A percentile compares a stretch with the other conserved stretches of the same genome.
phyloP scores from a whole-genome alignment of 306 rosid genomes.

The Boehmeria nivea region DNA sequence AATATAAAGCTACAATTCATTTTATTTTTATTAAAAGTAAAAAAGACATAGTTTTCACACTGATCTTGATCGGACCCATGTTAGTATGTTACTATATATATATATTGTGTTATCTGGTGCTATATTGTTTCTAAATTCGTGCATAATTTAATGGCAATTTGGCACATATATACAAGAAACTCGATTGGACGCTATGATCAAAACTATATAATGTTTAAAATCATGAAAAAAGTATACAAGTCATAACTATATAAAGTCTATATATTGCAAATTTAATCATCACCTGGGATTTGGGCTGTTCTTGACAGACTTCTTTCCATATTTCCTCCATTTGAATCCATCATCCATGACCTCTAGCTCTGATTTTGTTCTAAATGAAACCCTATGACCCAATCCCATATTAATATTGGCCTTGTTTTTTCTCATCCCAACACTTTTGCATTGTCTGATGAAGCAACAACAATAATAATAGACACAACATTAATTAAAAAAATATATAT shows the following conservation, averaged over 20 bases:
- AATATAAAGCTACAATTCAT: no score
- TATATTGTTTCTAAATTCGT: no score
- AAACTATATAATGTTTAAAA: neutral
- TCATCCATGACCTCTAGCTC: conserved; percentile 68
- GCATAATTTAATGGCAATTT: no score
- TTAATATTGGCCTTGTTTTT: conserved; percentile 16
- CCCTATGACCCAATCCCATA: conserved; percentile 17
- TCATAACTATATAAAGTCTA: neutral
- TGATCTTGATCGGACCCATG: no score
- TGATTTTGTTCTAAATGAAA: conserved; percentile 61
- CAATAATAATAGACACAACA: neutral
- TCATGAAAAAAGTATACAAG: no score
- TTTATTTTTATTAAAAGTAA: no score
- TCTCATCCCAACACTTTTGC: conserved; percentile 31
- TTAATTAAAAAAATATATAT: neutral
- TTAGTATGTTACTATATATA: no score
- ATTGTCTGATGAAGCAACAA: neutral
- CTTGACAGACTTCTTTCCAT: conserved; percentile 68
- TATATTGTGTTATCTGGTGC: no score
- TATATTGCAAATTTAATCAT: no score
- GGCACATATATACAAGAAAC: neutral
- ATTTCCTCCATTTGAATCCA: conserved; percentile 82
- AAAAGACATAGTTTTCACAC: no score
- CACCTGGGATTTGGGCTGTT: conserved; percentile 61
- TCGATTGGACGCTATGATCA: neutral